A percentile compares a stretch with the other conserved stretches of the same genome.
Evolutionary conservation across 1,139 yeast species (phyloP).

Genomic region (Kodamaea plutei): DNA sequence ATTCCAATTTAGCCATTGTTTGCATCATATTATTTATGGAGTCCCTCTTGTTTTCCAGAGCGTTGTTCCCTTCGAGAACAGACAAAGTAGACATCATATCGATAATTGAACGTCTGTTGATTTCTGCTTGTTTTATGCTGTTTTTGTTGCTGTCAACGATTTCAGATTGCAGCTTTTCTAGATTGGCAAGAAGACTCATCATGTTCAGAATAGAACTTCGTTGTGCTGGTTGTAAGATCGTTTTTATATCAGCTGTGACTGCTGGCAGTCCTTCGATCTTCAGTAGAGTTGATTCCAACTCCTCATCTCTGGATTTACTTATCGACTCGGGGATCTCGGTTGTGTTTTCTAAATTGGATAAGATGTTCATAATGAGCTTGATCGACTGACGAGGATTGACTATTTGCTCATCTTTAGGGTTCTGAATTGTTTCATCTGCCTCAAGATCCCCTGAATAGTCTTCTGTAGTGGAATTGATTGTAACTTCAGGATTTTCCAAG

Average conservation of each 20-base stretch:
- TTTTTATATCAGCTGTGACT: no score
- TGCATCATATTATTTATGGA: constrained; percentile 16
- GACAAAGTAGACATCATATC: constrained; percentile 23
- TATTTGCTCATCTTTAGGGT: constrained; percentile 1
- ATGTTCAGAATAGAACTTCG: constrained; percentile 15
- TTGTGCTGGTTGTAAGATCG: constrained; percentile 3
- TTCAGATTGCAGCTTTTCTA: constrained; percentile 13
- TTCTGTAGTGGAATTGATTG: neutral
- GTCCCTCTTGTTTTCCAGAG: constrained; percentile 11
- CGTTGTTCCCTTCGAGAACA: constrained; percentile 9
- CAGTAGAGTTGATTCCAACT: constrained; percentile 3
- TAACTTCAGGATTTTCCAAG: constrained; percentile 1
- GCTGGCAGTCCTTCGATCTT: constrained; percentile 4
- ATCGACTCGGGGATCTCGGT: neutral
- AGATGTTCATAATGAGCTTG: constrained; percentile 17
- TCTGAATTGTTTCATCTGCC: neutral
- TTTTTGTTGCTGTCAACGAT: constrained; percentile 11
- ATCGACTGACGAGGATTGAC: constrained; percentile 15
- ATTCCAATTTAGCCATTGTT: constrained; percentile 14
- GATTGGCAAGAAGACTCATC: constrained; percentile 18
- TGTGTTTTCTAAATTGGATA: constrained; percentile 14
- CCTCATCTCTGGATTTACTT: no score
- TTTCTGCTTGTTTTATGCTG: constrained; percentile 11
- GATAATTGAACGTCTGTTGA: constrained; percentile 20
- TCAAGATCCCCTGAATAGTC: neutral